Evolutionary conservation across 257 asterid species (phyloP).

Genomic region (Catharanthus roseus): DNA sequence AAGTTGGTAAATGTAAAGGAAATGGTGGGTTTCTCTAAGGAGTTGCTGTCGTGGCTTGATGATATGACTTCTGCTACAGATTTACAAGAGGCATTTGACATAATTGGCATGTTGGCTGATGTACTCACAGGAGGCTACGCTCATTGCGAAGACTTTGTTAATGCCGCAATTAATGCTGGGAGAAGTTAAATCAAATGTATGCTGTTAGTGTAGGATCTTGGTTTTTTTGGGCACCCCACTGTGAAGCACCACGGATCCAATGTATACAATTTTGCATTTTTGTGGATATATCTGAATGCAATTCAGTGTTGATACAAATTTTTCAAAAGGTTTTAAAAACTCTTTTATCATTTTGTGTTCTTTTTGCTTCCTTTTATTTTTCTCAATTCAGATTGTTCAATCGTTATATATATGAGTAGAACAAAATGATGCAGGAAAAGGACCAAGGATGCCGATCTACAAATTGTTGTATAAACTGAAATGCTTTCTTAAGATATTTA

Average conservation of each 20-base stretch:
- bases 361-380: no score
- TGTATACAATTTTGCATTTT: not conserved
- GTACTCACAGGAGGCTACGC: slow-evolving; percentile 52
- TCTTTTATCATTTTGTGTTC: not conserved
- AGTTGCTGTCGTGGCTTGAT: slow-evolving; percentile 78
- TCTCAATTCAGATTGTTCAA: no score
- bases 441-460: no score
- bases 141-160: slow-evolving; percentile 75
- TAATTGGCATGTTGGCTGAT: slow-evolving; percentile 64
- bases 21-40: slow-evolving; percentile 82
- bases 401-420: no score
- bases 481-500: not conserved
- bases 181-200: slow-evolving; percentile 28
- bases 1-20: slow-evolving; percentile 63
- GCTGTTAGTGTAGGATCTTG: not conserved
- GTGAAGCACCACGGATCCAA: not conserved
- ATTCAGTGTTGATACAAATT: not conserved
- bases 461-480: no score
- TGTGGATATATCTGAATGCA: not conserved
- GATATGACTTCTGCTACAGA: slow-evolving; percentile 66
- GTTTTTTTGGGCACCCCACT: not conserved
- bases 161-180: slow-evolving; percentile 61
- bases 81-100: slow-evolving; percentile 83
- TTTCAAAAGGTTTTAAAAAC: not conserved
- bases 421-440: no score